Conservation (phyloP, 441 rosid genomes). For the Pelargonium citronellum region DNA sequence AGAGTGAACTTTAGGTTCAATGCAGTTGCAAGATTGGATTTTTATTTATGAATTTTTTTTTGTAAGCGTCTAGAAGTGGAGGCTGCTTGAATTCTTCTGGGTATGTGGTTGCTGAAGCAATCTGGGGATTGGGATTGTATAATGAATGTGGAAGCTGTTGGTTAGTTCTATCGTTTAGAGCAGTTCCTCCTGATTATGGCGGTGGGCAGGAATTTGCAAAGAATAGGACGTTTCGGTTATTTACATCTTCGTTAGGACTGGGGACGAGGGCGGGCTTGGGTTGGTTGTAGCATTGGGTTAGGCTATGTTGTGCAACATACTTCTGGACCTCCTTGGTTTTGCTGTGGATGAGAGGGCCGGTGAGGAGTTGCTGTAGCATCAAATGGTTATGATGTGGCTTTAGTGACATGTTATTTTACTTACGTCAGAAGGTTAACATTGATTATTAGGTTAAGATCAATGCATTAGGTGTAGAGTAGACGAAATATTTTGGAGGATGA, state of each 20-base stretch:
- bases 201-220: background rate
- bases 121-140: background rate
- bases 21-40: background rate
- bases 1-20: background rate
- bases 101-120: constrained; percentile 2
- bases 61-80: background rate
- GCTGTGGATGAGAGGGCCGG: background rate
- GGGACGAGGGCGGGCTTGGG: background rate
- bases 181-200: background rate
- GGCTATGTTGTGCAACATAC: background rate
- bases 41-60: background rate
- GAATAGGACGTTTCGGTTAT: background rate
- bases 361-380: background rate
- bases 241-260: background rate
- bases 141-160: background rate
- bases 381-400: background rate
- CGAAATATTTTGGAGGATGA: background rate
- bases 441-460: no score
- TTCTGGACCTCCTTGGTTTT: background rate
- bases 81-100: background rate
- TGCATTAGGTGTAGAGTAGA: no score
- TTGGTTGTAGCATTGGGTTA: background rate
- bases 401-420: background rate
- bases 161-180: background rate
- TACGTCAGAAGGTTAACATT: background rate